Evolutionary conservation across 2,329 filamentous ascomycete species (phyloP), one percentile per base, ranked within the genome.

Genomic region (Penicillium sp.): DNA sequence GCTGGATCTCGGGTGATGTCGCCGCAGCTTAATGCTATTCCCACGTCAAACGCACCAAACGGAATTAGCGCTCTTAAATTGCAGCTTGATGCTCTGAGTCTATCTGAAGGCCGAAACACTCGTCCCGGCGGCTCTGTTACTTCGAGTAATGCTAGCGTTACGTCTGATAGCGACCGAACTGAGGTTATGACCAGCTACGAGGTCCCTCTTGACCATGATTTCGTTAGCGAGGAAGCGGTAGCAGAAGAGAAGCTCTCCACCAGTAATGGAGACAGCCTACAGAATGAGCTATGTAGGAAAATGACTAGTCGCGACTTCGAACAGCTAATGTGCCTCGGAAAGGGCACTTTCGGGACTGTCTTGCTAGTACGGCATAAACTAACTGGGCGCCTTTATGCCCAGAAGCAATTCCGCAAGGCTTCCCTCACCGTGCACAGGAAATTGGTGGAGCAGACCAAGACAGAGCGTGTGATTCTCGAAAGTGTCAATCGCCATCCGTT

Each of bases 361-460:
- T 78, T 96, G 47, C 82, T 99, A 26, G 95, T 99, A 60, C 94
- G 92, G 75, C 93, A 99, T 76, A 85, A 85, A 51, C 78, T 84
- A 28, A 97, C 92, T 1, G 94, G 94, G 43, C 87, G 90, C 45
- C 83, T 99, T 5, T 99, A 92, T 68, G 95, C 94, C 0, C 95
- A 99, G 77, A 99, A 99, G 79, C 93, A 97, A 74, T 94, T 99
- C 76, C 94, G 93, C 72, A 99, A 99, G 76, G 94, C 95, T 0
- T 96, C 91, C 8, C 79, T 99, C 52, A 91, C 92, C 0, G 90
- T 99, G 40, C 92, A 97, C 75, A 97, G 96, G 81, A 91, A 92
- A 71, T 83, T 97, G 30, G 85, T 99, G 51, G 92, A 97, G 76
- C 94, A 97, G 77, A 97, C 94, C 57, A 96, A 95, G 80, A 97